Evolutionary conservation across 306 rosid genomes (phyloP).

Genomic region (Echinosophora koreensis): DNA sequence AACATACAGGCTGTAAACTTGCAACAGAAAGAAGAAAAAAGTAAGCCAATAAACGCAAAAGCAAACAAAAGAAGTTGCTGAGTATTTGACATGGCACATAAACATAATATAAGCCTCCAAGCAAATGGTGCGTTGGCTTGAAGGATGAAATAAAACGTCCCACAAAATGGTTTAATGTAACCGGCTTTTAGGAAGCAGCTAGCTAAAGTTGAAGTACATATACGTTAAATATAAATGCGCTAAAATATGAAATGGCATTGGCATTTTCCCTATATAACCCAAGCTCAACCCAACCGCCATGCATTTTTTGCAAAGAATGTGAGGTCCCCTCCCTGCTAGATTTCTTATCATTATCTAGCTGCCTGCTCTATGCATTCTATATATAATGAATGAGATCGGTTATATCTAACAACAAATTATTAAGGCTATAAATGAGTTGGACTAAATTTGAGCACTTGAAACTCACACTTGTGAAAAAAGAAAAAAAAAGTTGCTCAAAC

Average conservation of each 20-base stretch:
- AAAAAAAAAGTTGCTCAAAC: no score
- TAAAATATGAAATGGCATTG: neutral
- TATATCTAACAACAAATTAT: no score
- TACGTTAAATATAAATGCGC: neutral
- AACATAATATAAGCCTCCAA: neutral
- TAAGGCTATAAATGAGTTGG: no score
- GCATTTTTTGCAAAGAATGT: neutral
- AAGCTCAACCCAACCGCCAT: constrained; percentile 13
- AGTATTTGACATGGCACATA: neutral
- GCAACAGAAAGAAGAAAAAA: neutral
- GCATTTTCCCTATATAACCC: neutral
- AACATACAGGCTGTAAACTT: neutral
- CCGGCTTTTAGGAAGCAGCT: neutral
- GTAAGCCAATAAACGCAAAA: neutral
- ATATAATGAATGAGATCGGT: neutral
- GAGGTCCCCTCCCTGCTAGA: constrained; percentile 43
- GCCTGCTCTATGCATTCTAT: neutral
- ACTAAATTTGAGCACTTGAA: no score
- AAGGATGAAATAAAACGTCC: neutral
- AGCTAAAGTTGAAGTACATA: neutral
- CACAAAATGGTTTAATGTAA: neutral
- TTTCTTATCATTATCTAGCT: neutral
- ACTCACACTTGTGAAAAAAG: no score
- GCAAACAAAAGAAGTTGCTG: constrained; percentile 14
- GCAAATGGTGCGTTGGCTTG: neutral